A percentile compares a stretch with the other conserved stretches of the same genome.
Evolutionary conservation across 805 yeast genomes (phyloP).

Genomic region (Spathaspora boniae): DNA sequence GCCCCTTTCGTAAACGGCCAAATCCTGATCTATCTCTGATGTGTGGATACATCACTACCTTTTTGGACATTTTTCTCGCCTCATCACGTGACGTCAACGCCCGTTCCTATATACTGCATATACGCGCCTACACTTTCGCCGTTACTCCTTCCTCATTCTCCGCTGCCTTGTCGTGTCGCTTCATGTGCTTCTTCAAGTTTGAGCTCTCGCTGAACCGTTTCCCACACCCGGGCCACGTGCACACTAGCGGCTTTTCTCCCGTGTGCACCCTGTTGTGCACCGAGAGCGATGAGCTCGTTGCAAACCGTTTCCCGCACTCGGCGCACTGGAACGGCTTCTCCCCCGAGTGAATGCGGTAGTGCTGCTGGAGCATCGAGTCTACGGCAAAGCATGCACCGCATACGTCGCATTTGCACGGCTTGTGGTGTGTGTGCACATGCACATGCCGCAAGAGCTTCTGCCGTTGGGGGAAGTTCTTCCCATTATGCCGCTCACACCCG

Average conservation of each 20-base stretch:
- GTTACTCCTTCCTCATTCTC: too few species aligned
- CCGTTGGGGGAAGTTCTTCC: constrained; percentile 67
- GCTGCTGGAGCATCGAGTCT: constrained; percentile 75
- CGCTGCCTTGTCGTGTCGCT: constrained; percentile 63
- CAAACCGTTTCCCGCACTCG: constrained; percentile 71
- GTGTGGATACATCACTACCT: too few species aligned
- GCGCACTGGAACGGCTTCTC: constrained; percentile 81
- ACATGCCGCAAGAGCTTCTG: constrained; percentile 86
- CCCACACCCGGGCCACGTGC: constrained; percentile 78
- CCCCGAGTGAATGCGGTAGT: constrained; percentile 80
- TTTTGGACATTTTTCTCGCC: too few species aligned
- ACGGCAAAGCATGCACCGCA: constrained; percentile 77
- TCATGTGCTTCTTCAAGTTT: constrained; percentile 84
- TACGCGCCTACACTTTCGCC: too few species aligned
- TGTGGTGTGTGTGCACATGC: constrained; percentile 81
- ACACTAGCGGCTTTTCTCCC: constrained; percentile 81
- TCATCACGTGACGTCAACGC: too few species aligned
- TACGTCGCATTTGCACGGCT: constrained; percentile 68
- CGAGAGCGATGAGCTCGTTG: constrained; percentile 77
- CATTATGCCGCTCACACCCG: constrained; percentile 61
- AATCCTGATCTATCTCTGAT: too few species aligned
- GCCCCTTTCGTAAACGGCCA: too few species aligned
- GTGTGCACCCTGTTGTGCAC: constrained; percentile 86
- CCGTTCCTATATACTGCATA: too few species aligned
- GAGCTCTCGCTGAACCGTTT: constrained; percentile 87